These are phyloP conservation scores for Diaporthe aspalathi DNA, from an alignment of 2,329 filamentous ascomycete species.

Conservation along the genomic window DNA sequence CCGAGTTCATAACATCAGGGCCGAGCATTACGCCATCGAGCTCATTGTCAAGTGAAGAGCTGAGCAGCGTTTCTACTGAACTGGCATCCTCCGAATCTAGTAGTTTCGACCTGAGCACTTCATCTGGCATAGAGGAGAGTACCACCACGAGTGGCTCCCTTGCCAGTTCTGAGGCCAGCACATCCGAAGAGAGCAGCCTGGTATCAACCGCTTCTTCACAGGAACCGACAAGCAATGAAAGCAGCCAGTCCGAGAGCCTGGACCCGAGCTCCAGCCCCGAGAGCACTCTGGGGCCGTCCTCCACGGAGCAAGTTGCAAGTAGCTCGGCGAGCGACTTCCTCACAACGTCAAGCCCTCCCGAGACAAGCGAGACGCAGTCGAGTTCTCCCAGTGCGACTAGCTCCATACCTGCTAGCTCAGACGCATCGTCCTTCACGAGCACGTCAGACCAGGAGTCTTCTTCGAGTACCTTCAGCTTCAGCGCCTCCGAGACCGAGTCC, in stretches of 20 bases:
- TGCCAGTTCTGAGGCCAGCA: not conserved
- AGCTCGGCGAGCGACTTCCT: not conserved
- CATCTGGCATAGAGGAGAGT: not conserved
- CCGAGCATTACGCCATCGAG: not conserved
- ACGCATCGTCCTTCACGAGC: not conserved
- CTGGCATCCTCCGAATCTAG: not conserved
- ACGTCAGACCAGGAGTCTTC: not conserved
- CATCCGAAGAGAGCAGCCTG: not conserved
- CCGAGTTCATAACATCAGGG: not conserved
- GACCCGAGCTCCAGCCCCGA: not conserved
- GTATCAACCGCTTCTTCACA: slow-evolving; percentile 1
- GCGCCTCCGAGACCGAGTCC: not conserved
- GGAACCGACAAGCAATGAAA: not conserved
- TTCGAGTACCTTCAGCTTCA: not conserved
- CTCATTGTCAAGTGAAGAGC: not conserved
- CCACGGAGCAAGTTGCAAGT: not conserved
- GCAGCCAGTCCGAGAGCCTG: not conserved
- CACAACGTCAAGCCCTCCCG: not conserved
- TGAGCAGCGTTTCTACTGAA: not conserved
- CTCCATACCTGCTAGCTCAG: not conserved
- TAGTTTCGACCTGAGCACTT: not conserved
- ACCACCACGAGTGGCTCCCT: not conserved
- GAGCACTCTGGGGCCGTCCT: not conserved
- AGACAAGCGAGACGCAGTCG: not conserved
- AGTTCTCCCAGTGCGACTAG: slow-evolving; percentile 9